Percentiles rank a stretch among this genome's conserved stretches.
Conservation (phyloP, 805 yeast genomes). For the Cyberlindnera petersonii region DNA sequence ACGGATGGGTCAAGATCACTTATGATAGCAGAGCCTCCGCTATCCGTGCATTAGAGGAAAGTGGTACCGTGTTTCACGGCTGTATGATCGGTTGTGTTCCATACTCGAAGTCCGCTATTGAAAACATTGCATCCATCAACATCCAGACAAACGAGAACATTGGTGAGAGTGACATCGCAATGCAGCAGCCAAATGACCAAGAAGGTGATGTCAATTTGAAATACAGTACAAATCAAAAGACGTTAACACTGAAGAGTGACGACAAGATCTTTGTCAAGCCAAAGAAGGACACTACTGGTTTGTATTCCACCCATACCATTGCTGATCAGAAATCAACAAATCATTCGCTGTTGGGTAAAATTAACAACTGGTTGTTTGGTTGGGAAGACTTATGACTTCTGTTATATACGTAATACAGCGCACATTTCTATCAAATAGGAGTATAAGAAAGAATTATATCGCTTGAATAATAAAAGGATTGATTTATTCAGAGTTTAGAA, state of each 20-base stretch:
- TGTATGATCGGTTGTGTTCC: slow-evolving; percentile 65
- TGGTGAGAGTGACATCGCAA: slow-evolving; percentile 33
- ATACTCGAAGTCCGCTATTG: slow-evolving; percentile 56
- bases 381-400: slow-evolving; percentile 53
- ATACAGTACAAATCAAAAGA: slow-evolving; percentile 17
- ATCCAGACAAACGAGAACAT: slow-evolving; percentile 44
- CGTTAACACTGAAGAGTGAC: slow-evolving; percentile 39
- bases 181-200: slow-evolving; percentile 13
- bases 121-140: slow-evolving; percentile 47
- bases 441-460: not conserved
- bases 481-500: too few species aligned
- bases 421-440: not conserved
- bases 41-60: slow-evolving; percentile 77
- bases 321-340: slow-evolving; percentile 20
- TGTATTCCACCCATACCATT: slow-evolving; percentile 28
- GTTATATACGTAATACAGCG: too few species aligned
- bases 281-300: slow-evolving; percentile 14
- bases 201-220: slow-evolving; percentile 16
- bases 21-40: slow-evolving; percentile 75
- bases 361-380: slow-evolving; percentile 46
- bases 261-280: slow-evolving; percentile 35
- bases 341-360: slow-evolving; percentile 14
- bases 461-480: too few species aligned
- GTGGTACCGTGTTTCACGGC: slow-evolving; percentile 69
- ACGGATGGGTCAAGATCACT: slow-evolving; percentile 88